phyloP scores from a whole-genome alignment of 2,329 filamentous ascomycete genomes.

The Mycosphaerella arachidis region DNA sequence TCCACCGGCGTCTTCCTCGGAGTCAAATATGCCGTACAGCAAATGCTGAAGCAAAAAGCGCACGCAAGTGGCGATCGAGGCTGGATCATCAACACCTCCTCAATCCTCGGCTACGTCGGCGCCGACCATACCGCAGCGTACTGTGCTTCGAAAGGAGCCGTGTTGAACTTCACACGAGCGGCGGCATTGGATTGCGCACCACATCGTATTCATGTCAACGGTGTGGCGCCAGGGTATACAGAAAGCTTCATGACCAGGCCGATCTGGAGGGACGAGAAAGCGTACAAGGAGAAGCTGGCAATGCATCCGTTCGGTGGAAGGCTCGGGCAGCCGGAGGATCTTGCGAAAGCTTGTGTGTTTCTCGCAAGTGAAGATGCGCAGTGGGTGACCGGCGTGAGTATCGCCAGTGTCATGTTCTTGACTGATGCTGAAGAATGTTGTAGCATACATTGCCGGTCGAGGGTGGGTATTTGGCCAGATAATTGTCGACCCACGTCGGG shows the following conservation, averaged over 20 bases:
- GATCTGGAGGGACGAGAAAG: conserved; percentile 21
- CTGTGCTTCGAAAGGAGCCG: conserved; percentile 26
- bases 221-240: conserved; percentile 28
- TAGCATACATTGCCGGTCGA: conserved; percentile 19
- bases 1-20: conserved; percentile 39
- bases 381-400: conserved; percentile 20
- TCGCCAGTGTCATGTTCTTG: not conserved
- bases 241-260: conserved; percentile 21
- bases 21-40: conserved; percentile 44
- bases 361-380: conserved; percentile 41
- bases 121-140: conserved; percentile 36
- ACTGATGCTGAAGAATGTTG: conserved; percentile 1
- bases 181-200: conserved; percentile 29
- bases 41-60: conserved; percentile 49
- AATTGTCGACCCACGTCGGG: not conserved
- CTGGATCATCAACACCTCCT: conserved; percentile 50
- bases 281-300: conserved; percentile 23
- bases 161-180: conserved; percentile 26
- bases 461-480: conserved; percentile 18
- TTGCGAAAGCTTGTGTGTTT: conserved; percentile 44
- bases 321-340: conserved; percentile 35
- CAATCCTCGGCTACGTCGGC: conserved; percentile 41
- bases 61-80: conserved; percentile 40
- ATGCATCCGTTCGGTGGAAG: conserved; percentile 34
- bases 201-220: conserved; percentile 29